Evolutionary conservation across 768 basidiomycete species (phyloP).

Genomic region (Albatrellus ellisii): DNA sequence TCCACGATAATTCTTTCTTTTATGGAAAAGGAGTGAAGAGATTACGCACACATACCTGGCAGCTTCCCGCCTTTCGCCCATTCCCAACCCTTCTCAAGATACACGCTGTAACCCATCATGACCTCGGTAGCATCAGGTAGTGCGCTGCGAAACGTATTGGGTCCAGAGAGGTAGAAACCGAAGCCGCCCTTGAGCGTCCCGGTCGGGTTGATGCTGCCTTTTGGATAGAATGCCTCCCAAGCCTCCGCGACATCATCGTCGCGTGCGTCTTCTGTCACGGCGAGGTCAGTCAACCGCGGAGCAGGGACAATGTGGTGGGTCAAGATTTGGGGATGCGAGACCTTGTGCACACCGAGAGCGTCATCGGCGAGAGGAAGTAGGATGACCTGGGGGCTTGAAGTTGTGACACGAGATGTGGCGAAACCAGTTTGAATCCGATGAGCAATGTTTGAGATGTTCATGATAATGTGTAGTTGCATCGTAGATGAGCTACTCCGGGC

Average conservation of each 20-base stretch:
- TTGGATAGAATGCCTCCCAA: conserved; percentile 51
- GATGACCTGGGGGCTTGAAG: too few species aligned
- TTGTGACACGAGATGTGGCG: too few species aligned
- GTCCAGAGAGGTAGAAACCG: conserved; percentile 55
- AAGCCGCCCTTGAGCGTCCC: conserved; percentile 45
- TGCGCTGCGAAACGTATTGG: conserved; percentile 25
- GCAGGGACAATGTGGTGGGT: conserved; percentile 14
- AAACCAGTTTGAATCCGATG: too few species aligned
- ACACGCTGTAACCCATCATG: conserved; percentile 50
- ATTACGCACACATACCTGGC: conserved; percentile 50
- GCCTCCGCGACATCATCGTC: conserved; percentile 22
- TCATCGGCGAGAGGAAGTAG: too few species aligned
- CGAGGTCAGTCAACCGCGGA: background rate
- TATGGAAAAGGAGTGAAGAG: background rate
- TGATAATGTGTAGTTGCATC: too few species aligned
- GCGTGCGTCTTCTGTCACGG: background rate
- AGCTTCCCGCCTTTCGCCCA: conserved; percentile 70
- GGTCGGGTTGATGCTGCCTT: conserved; percentile 48
- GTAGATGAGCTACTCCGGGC: too few species aligned
- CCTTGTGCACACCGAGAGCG: conserved; percentile 4
- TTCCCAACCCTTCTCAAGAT: conserved; percentile 48
- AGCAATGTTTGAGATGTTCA: too few species aligned
- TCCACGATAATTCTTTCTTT: background rate
- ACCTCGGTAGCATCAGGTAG: conserved; percentile 34
- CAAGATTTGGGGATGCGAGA: conserved; percentile 10